These are phyloP conservation scores for Phytophthora pistaciae DNA, from an alignment of 352 stramenopile genomes.

Conservation along the genomic window DNA sequence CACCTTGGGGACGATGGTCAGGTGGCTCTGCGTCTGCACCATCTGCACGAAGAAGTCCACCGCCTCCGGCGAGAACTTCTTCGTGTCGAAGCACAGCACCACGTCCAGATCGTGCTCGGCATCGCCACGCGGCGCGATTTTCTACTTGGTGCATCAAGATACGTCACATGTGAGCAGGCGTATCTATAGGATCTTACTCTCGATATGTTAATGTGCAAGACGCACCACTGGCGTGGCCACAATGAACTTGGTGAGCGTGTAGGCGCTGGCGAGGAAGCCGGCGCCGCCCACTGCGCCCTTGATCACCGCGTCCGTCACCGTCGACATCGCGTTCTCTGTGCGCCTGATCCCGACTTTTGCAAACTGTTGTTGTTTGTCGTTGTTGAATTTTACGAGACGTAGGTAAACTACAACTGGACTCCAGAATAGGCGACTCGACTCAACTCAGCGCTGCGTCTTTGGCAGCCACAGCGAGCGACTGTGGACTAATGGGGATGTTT, in stretches of 20 bases:
- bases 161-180: conserved; percentile 10
- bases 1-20: conserved; percentile 59
- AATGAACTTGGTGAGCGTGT: conserved; percentile 87
- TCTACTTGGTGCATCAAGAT: conserved; percentile 40
- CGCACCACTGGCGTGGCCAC: conserved; percentile 71
- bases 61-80: conserved; percentile 53
- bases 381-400: background rate
- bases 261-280: conserved; percentile 78
- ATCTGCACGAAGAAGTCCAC: conserved; percentile 79
- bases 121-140: conserved; percentile 58
- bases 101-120: conserved; percentile 76
- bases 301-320: conserved; percentile 63
- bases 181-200: background rate
- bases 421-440: background rate
- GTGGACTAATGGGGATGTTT: background rate
- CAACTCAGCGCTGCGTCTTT: background rate
- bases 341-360: conserved; percentile 25
- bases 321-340: conserved; percentile 48
- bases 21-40: conserved; percentile 67
- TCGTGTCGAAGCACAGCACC: conserved; percentile 76
- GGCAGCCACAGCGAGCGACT: background rate
- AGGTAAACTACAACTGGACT: background rate
- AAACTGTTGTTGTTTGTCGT: conserved; percentile 16
- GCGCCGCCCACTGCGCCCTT: conserved; percentile 78
- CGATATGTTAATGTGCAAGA: conserved; percentile 12